Base-by-base conservation (phyloP, 2,329 filamentous ascomycete genomes). In the Botryosphaeria dothidea region DNA sequence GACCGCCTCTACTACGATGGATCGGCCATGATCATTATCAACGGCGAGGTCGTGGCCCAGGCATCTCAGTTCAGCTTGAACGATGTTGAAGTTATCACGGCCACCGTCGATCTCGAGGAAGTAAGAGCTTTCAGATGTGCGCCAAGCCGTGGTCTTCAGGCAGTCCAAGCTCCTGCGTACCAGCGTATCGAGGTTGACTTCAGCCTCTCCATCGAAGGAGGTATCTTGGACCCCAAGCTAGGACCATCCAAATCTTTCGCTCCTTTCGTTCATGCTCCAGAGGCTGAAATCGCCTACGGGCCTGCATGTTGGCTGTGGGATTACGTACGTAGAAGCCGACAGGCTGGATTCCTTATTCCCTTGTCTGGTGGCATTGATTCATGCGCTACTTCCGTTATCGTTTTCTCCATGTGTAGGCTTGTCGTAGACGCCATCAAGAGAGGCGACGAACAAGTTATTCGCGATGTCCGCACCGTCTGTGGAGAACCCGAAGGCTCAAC, bases 231-330 rank as follows among this genome's bases (percentile, higher is more conserved):
- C 43, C 78, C 79, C 4, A 69, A 78, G 2, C 71, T 85, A 19
- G 73, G 73, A 8, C 81, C 84, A 0, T 83, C 83, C 0, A 72
- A 75, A 15, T 70, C 79, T 0, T 79, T 83, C 4, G 68, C 82
- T 45, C 78, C 85, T 2, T 78, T 79, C n/a, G 86, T 86, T 66
- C 85, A 90, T 70, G 76, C 78, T 0, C 87, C 88, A 0, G 88
- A 90, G 70, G 87, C 91, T 70, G 75, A 78, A 31, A 90, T 92
- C 66, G 86, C 86, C 1, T 76, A 88, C 1, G 86, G 86, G 0
- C 84, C 87, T 1, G 89, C 86, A 3, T 88, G 85, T 69, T 92
- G 85, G 82, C 76, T 92, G 1, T 92, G 86, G 85, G 86, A 89
- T 68, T 89, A 88, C 69, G 76, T 88, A 0, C 76, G 84, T 4